phyloP scores from a whole-genome alignment of 768 basidiomycete genomes.

The Roridomyces roridus region DNA sequence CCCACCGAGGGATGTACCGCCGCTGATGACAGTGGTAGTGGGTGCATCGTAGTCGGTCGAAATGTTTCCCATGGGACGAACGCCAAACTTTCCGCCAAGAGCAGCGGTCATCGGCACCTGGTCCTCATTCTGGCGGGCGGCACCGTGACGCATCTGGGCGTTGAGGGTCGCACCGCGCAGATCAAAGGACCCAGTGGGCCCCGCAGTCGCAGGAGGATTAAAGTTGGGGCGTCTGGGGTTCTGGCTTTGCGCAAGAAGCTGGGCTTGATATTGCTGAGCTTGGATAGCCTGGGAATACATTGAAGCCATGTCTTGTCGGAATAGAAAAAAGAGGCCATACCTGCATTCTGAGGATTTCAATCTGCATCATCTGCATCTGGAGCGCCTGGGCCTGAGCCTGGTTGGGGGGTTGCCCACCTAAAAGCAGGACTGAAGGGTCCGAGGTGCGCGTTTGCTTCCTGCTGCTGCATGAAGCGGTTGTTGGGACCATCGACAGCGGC shows the following conservation, averaged over 20 bases:
- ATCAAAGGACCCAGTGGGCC: slow-evolving; percentile 72
- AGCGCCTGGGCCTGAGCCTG: slow-evolving; percentile 67
- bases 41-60: slow-evolving; percentile 50
- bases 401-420: slow-evolving; percentile 53
- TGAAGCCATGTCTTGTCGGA: neutral
- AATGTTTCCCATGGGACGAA: slow-evolving; percentile 51
- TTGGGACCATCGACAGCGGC: slow-evolving; percentile 73
- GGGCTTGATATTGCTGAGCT: slow-evolving; percentile 44
- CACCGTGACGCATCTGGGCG: slow-evolving; percentile 68
- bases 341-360: slow-evolving; percentile 84
- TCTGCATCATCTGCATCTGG: slow-evolving; percentile 86
- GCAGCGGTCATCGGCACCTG: slow-evolving; percentile 83
- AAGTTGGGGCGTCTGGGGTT: slow-evolving; percentile 48
- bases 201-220: slow-evolving; percentile 71
- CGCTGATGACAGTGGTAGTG: slow-evolving; percentile 72
- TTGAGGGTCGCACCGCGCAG: slow-evolving; percentile 58
- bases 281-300: slow-evolving; percentile 54
- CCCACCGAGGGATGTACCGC: slow-evolving; percentile 70
- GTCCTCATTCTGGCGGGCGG: slow-evolving; percentile 57
- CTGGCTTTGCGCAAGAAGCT: slow-evolving; percentile 37
- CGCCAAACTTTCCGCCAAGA: slow-evolving; percentile 79
- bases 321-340: slow-evolving; percentile 36
- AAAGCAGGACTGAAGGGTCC: slow-evolving; percentile 59
- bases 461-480: slow-evolving; percentile 70
- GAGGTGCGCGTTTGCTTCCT: slow-evolving; percentile 58